Conservation (phyloP, 1,139 yeast species). For the Magnusiomyces fungicola region DNA sequence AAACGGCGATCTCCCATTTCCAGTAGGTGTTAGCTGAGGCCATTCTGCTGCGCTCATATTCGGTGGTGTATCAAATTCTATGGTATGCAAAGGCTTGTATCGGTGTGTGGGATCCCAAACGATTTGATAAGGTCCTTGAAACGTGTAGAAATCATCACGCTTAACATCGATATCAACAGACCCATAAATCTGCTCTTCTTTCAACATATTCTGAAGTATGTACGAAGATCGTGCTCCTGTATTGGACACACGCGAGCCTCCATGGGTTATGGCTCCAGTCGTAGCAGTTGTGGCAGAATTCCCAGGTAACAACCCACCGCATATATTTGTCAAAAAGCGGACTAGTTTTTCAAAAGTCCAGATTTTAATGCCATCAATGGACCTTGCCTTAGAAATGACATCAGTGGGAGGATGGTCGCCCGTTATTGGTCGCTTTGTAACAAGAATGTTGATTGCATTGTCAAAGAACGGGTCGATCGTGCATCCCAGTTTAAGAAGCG, state of each 20-base stretch:
- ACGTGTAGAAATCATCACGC: constrained; percentile 78
- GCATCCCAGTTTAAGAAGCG: constrained; percentile 31
- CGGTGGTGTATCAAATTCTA: constrained; percentile 61
- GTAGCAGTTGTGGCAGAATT: neutral
- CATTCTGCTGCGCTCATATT: constrained; percentile 47
- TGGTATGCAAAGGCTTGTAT: constrained; percentile 71
- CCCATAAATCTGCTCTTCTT: constrained; percentile 79
- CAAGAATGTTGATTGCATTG: constrained; percentile 70
- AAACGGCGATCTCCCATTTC: constrained; percentile 59
- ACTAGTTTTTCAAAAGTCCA: constrained; percentile 86
- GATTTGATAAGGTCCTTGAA: constrained; percentile 66
- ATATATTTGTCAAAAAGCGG: constrained; percentile 68
- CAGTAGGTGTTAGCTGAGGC: constrained; percentile 36
- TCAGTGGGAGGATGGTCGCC: constrained; percentile 45
- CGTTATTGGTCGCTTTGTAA: constrained; percentile 37
- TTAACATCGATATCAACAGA: constrained; percentile 85
- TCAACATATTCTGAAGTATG: constrained; percentile 49
- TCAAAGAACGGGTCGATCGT: constrained; percentile 66
- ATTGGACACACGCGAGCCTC: neutral
- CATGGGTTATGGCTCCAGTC: neutral
- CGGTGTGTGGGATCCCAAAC: constrained; percentile 76
- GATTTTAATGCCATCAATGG: constrained; percentile 54
- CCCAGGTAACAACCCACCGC: constrained; percentile 34
- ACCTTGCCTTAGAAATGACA: constrained; percentile 56
- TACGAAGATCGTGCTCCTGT: constrained; percentile 12